These are phyloP conservation scores for Gaertneriomyces sp. DNA, from an alignment of 192 early-diverging fungal species.

Conservation along the genomic window DNA sequence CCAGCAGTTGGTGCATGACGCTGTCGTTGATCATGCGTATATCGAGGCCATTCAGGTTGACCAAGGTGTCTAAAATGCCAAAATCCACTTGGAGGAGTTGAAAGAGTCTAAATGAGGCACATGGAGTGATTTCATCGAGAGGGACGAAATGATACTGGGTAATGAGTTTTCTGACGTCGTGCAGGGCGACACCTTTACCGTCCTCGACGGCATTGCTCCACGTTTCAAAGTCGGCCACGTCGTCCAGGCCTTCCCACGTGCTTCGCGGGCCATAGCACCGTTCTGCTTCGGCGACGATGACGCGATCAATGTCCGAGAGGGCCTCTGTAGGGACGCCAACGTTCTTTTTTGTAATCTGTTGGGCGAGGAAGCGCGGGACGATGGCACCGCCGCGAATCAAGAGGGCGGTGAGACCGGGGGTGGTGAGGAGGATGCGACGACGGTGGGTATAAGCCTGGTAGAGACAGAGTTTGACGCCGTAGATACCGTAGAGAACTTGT, in stretches of 20 bases:
- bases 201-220: conserved; percentile 8
- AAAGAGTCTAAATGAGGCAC: conserved; percentile 21
- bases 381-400: conserved; percentile 19
- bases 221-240: conserved; percentile 15
- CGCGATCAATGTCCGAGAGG: not conserved
- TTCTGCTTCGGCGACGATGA: not conserved
- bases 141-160: conserved; percentile 21
- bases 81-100: conserved; percentile 23
- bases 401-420: conserved; percentile 6
- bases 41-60: conserved; percentile 18
- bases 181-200: not conserved
- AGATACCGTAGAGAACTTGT: conserved; percentile 8
- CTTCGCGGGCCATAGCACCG: not conserved
- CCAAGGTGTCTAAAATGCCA: conserved; percentile 13
- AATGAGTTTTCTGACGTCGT: conserved; percentile 14
- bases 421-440: conserved; percentile 7
- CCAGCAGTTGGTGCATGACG: conserved; percentile 13
- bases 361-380: conserved; percentile 17
- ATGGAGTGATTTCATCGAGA: conserved; percentile 10
- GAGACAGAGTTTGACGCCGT: conserved; percentile 17
- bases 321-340: not conserved
- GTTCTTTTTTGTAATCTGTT: not conserved
- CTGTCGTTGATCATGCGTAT: conserved; percentile 16
- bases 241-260: conserved; percentile 1
- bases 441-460: conserved; percentile 18